Conservation (phyloP, 768 basidiomycete genomes). For the Lentinula sp. region DNA sequence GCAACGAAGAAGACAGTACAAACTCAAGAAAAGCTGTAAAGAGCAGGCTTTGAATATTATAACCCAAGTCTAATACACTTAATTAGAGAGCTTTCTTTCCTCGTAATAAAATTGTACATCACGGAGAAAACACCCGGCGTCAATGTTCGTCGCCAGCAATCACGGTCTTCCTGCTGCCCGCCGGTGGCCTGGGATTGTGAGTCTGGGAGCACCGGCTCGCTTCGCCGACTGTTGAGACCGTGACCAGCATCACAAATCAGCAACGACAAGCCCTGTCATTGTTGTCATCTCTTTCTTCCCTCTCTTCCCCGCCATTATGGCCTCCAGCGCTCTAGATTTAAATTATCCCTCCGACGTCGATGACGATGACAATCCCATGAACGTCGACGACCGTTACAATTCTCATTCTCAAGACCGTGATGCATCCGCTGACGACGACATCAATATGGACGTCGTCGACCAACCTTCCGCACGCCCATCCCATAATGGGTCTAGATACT, state of each 20-base stretch:
- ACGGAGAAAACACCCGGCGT: not conserved
- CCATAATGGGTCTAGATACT: constrained; percentile 34
- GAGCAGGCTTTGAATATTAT: not conserved
- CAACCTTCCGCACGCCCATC: constrained; percentile 15
- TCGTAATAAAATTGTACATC: not conserved
- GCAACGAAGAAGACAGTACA: not conserved
- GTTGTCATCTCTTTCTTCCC: constrained; percentile 23
- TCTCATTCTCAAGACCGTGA: constrained; percentile 41
- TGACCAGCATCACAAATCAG: constrained; percentile 3
- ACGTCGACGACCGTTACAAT: constrained; percentile 59
- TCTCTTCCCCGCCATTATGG: constrained; percentile 14
- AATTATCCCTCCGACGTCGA: constrained; percentile 51
- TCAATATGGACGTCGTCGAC: constrained; percentile 34
- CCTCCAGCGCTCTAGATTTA: constrained; percentile 41
- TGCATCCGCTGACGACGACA: constrained; percentile 58
- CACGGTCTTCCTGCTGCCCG: not conserved
- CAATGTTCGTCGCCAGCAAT: not conserved
- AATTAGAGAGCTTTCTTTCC: not conserved
- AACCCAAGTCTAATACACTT: not conserved
- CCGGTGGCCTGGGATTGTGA: not conserved
- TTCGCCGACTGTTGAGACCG: not conserved
- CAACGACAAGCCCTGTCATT: constrained; percentile 14
- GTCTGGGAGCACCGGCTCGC: not conserved
- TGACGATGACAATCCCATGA: constrained; percentile 54
- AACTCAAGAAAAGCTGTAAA: not conserved